Evolutionary conservation across 2,329 filamentous ascomycete genomes (phyloP), one percentile per base, ranked within the genome.

Genomic region (Xylariaceae sp.): DNA sequence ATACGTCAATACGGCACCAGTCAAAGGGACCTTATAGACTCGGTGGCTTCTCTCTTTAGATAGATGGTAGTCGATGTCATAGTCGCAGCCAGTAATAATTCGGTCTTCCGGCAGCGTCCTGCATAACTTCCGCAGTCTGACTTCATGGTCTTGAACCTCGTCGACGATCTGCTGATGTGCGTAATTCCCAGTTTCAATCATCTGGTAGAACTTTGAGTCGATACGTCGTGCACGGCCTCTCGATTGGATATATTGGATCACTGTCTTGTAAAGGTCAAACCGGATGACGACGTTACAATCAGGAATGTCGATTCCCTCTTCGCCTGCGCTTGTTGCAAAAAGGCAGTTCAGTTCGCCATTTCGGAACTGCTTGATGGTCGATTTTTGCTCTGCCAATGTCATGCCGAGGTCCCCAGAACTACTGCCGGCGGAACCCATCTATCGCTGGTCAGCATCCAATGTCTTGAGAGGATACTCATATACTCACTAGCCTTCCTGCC

Each of bases 191-290:
- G 74, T 69, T 69, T 98, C 93, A 2, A 91, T 71, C 90, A 99
- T 93, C 67, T 90, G 91, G 29, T 93, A 83, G 71, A 94, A 97
- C 61, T 84, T 87, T 0, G 95, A 98, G 52, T 88, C 82, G 0
- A 76, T 73, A 67, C 92, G 89, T 34, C 95, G 84, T 11, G 95
- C 95, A 51, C 95, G 85, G 0, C 95, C 95, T 61, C 92, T 85
- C 12, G 93, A 97, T 72, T 99, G 95, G 17, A 98, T 87, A 70
- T 97, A 98, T 69, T 96, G 91, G 49, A 98, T 98, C 73, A 96
- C 87, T 0, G 94, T 97, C 9, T 83, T 81, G 74, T 92, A 96
- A 2, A 96, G 82, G 69, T 98, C 92, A 67, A 97, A 99, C 2
- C 93, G 76, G 57, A 90, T 79, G 26, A 89, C 78, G 1, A 88